Percentiles rank a stretch among this genome's conserved stretches.
Conservation (phyloP, 1,284 basidiomycete species). For the Laetiporus sulphureus region DNA sequence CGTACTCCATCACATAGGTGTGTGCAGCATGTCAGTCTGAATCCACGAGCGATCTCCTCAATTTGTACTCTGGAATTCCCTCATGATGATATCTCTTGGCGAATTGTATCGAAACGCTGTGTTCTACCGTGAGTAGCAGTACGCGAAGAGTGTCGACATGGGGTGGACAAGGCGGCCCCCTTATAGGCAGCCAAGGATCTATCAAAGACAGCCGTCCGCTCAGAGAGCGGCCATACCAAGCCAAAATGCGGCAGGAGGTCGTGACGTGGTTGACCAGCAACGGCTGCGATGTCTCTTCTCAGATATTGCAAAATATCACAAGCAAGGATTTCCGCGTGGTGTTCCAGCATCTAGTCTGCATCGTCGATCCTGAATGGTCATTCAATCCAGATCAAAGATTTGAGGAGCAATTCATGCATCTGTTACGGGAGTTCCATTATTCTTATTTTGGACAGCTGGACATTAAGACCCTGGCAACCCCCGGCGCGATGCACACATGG, state of each 20-base stretch:
- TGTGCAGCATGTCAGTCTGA: too few relatives aligned
- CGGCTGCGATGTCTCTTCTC: conserved; percentile 59
- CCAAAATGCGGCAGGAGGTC: conserved; percentile 71
- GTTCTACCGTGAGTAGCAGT: too few relatives aligned
- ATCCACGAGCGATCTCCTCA: too few relatives aligned
- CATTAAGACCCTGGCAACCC: conserved; percentile 77
- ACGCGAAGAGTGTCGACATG: conserved; percentile 66
- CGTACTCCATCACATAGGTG: conserved; percentile 71
- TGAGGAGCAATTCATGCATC: conserved; percentile 75
- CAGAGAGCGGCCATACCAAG: conserved; percentile 65
- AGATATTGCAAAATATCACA: conserved; percentile 67
- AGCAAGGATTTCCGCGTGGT: conserved; percentile 79
- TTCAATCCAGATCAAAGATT: conserved; percentile 53
- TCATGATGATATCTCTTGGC: not conserved
- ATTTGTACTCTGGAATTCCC: conserved; percentile 2
- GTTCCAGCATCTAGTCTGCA: conserved; percentile 71
- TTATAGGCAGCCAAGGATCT: conserved; percentile 40
- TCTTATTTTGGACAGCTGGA: conserved; percentile 70
- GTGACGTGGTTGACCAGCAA: conserved; percentile 55
- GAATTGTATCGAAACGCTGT: too few relatives aligned
- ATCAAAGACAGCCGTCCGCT: conserved; percentile 69
- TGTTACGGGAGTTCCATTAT: conserved; percentile 71
- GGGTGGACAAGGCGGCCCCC: conserved; percentile 42
- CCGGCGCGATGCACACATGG: conserved; percentile 83
- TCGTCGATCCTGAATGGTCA: conserved; percentile 62